Conservation (phyloP, 2,329 filamentous ascomycete genomes). For the Ophiostoma triangulosporum region DNA sequence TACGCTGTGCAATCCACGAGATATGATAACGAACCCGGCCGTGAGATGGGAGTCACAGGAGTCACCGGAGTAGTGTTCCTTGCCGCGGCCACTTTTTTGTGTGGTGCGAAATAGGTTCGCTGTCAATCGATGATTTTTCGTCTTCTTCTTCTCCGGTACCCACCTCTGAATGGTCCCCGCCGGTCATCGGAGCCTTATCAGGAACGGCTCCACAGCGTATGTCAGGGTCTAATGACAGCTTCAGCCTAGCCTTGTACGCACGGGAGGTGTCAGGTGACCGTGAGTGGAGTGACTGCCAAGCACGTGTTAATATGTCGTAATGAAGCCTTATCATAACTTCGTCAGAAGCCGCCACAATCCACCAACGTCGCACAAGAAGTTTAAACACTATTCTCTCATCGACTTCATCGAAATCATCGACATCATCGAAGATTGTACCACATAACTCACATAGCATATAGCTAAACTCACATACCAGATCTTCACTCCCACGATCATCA, state of each 20-base stretch:
- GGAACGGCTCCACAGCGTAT: background rate
- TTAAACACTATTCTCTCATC: too few relatives aligned
- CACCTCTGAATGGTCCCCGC: background rate
- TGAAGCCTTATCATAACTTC: too few relatives aligned
- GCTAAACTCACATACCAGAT: too few relatives aligned
- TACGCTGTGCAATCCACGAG: background rate
- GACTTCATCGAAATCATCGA: too few relatives aligned
- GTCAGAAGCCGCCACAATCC: too few relatives aligned
- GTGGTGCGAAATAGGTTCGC: conserved; percentile 1
- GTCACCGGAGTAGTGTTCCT: conserved; percentile 2
- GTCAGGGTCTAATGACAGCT: background rate
- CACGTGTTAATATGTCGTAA: too few relatives aligned
- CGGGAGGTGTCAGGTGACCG: background rate
- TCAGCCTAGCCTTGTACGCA: background rate
- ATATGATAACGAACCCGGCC: background rate
- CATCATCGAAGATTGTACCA: too few relatives aligned
- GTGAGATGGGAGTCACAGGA: conserved; percentile 2
- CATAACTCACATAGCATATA: too few relatives aligned
- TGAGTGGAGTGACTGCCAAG: too few relatives aligned
- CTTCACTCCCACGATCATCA: too few relatives aligned
- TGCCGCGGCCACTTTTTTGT: conserved; percentile 3
- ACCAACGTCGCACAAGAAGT: too few relatives aligned
- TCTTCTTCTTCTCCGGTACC: too few relatives aligned
- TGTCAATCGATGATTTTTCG: conserved; percentile 2
- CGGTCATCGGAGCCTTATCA: conserved; percentile 6